Evolutionary conservation across 106 monocot species (phyloP).

Genomic region (Phalaenopsis equestris): DNA sequence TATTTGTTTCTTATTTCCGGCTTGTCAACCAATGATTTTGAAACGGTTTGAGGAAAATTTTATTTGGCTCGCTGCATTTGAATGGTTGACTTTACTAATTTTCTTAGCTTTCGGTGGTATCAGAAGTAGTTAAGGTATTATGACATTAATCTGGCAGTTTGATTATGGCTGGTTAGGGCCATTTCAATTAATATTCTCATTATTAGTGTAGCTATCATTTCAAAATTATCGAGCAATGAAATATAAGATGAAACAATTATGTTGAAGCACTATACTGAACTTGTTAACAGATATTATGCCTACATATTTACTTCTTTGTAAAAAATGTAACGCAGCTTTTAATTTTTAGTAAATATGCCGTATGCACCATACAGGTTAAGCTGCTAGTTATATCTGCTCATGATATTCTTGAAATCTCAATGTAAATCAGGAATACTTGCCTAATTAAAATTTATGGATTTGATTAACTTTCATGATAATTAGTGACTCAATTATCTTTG

Average conservation of each 20-base stretch:
- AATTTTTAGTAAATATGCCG: not conserved
- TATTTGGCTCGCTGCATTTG: not conserved
- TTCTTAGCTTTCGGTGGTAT: not conserved
- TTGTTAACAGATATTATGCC: not conserved
- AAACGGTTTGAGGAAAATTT: constrained; percentile 1
- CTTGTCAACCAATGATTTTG: not conserved
- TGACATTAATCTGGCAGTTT: not conserved
- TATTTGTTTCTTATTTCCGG: not conserved
- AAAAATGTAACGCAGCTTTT: not conserved
- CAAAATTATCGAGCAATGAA: not conserved
- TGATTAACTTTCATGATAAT: not conserved
- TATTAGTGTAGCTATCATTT: not conserved
- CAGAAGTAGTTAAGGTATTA: not conserved
- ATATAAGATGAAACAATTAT: not conserved
- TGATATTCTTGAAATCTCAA: constrained; percentile 1
- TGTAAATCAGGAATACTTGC: not conserved
- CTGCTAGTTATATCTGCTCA: not conserved
- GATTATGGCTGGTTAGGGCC: not conserved
- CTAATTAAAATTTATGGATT: not conserved
- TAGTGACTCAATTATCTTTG: too few relatives aligned
- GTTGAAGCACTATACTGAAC: not conserved
- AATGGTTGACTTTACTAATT: not conserved
- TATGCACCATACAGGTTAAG: not conserved
- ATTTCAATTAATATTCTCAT: not conserved
- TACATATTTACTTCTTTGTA: not conserved